Evolutionary conservation across 2,329 filamentous ascomycete species (phyloP).

Genomic region (Cytospora mali): DNA sequence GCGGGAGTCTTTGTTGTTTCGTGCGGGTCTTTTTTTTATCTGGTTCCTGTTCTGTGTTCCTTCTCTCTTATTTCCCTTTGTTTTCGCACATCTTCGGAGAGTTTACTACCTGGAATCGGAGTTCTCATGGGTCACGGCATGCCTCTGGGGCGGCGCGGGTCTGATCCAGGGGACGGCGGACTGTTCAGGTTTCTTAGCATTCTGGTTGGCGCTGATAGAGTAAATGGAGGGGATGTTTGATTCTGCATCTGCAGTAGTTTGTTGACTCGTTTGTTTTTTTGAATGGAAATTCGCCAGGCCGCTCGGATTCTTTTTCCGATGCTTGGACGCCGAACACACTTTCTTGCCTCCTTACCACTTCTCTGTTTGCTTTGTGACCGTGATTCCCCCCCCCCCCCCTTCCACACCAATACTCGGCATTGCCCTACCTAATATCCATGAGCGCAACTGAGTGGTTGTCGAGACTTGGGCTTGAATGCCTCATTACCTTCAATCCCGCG

Average conservation of each 20-base stretch:
- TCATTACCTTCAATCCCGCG: no score
- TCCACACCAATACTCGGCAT: no score
- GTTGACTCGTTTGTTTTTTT: not conserved
- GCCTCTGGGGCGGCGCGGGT: not conserved
- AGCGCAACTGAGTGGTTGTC: not conserved
- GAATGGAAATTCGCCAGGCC: constrained; percentile 13
- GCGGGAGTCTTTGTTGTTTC: not conserved
- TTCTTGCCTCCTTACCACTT: not conserved
- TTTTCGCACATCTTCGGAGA: not conserved
- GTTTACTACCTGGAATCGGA: not conserved
- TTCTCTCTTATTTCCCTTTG: not conserved
- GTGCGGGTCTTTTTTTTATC: not conserved
- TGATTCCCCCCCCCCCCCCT: not conserved
- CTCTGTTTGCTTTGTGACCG: not conserved
- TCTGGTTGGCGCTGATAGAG: constrained; percentile 12
- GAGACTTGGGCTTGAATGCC: not conserved
- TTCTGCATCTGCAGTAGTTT: constrained; percentile 5
- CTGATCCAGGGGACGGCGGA: constrained; percentile 1
- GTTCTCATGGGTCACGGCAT: not conserved
- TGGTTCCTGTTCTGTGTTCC: not conserved
- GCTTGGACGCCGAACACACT: constrained; percentile 11
- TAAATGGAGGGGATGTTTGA: not conserved
- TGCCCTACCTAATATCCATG: no score
- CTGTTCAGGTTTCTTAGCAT: constrained; percentile 11
- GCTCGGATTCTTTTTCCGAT: constrained; percentile 15